A percentile compares a stretch with the other conserved stretches of the same genome.
These are phyloP conservation scores for Cystofilobasidium capitatum DNA, from an alignment of 768 basidiomycete genomes.

Conservation along the genomic window DNA sequence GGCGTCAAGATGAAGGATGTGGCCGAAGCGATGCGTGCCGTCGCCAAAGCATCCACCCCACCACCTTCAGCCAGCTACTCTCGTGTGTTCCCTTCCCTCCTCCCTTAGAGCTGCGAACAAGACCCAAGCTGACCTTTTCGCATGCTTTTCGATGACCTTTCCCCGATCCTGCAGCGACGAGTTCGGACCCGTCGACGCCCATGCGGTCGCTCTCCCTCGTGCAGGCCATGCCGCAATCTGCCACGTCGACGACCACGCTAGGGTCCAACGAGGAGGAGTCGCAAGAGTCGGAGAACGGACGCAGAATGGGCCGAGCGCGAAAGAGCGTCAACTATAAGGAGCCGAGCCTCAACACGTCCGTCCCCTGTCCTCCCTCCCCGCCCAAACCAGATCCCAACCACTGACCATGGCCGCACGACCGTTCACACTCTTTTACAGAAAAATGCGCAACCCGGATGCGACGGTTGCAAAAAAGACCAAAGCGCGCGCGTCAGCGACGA, in stretches of 20 bases:
- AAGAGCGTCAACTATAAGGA: conserved; percentile 27
- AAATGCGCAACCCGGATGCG: conserved; percentile 22
- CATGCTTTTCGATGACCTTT: not conserved
- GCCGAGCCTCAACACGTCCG: conserved; percentile 21
- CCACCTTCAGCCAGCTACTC: not conserved
- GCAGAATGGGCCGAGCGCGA: conserved; percentile 9
- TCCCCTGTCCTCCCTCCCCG: not conserved
- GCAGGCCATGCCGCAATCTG: not conserved
- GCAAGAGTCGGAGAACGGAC: not conserved
- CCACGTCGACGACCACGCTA: not conserved
- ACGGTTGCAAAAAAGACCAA: not conserved
- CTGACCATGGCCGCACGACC: not conserved
- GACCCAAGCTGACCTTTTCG: not conserved
- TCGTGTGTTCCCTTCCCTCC: not conserved
- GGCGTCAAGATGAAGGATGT: conserved; percentile 19
- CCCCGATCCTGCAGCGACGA: not conserved
- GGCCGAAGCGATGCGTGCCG: conserved; percentile 9
- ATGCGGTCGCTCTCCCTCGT: not conserved
- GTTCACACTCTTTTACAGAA: not conserved
- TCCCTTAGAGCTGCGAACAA: not conserved
- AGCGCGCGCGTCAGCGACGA: not conserved
- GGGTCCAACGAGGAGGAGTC: conserved; percentile 12
- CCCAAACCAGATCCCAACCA: not conserved
- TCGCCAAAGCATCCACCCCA: not conserved
- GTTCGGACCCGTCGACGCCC: not conserved